Conservation (phyloP, 192 early-diverging fungal genomes). For the Gorgonomyces haynaldii region DNA sequence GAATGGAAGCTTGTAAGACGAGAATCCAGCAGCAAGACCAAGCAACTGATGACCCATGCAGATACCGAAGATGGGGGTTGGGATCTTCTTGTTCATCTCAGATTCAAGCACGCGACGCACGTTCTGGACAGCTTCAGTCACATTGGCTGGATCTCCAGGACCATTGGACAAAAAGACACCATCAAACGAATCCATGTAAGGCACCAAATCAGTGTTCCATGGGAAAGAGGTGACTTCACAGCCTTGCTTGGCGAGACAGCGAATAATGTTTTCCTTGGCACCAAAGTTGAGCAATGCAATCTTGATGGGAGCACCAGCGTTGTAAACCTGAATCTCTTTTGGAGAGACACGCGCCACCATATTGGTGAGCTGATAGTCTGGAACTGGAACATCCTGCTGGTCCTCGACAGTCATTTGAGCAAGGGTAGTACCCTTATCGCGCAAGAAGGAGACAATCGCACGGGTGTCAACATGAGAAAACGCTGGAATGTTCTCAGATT, state of each 20-base stretch:
- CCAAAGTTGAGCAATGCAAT: conserved; percentile 83
- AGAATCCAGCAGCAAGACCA: conserved; percentile 78
- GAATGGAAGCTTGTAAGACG: conserved; percentile 78
- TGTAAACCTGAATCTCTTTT: conserved; percentile 53
- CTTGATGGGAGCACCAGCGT: conserved; percentile 65
- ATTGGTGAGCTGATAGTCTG: conserved; percentile 65
- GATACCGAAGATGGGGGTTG: conserved; percentile 86
- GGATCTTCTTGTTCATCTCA: conserved; percentile 27
- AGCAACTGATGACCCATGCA: conserved; percentile 94
- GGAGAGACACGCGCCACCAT: conserved; percentile 74
- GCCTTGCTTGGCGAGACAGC: conserved; percentile 67
- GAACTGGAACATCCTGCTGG: conserved; percentile 26
- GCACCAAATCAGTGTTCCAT: conserved; percentile 51
- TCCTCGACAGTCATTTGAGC: conserved; percentile 59
- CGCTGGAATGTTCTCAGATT: conserved; percentile 69
- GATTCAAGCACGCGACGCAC: conserved; percentile 44
- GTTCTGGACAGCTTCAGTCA: conserved; percentile 56
- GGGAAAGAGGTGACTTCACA: conserved; percentile 78
- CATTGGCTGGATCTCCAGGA: conserved; percentile 68
- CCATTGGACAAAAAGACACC: conserved; percentile 91
- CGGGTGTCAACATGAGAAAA: conserved; percentile 88
- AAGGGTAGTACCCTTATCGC: conserved; percentile 76
- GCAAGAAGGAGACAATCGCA: conserved; percentile 70
- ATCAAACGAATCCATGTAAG: conserved; percentile 45
- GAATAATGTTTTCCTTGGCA: conserved; percentile 86